Evolutionary conservation across 306 rosid species (phyloP).

Genomic region (Biancaea sappan): DNA sequence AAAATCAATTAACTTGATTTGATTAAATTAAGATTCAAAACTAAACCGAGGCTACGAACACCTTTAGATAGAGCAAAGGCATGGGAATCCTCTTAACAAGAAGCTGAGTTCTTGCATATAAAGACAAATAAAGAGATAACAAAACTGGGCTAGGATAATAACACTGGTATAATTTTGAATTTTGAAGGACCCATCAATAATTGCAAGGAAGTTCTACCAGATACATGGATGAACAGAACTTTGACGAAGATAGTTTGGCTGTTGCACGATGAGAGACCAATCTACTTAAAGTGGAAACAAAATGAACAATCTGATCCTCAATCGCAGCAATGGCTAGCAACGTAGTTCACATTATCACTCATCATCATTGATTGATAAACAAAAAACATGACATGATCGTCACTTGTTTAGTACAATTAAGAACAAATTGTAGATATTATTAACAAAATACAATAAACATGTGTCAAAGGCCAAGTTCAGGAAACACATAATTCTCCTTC

Average conservation of each 20-base stretch:
- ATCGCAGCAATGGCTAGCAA: not conserved
- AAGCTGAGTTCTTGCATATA: not conserved
- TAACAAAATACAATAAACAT: slow-evolving; percentile 36
- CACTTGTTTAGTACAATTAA: slow-evolving; percentile 4
- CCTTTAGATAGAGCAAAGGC: not conserved
- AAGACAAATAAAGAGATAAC: not conserved
- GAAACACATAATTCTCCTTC: slow-evolving; percentile 16
- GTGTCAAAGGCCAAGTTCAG: slow-evolving; percentile 16
- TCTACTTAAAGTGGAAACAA: not conserved
- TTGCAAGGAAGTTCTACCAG: not conserved
- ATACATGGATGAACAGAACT: not conserved
- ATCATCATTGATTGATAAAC: slow-evolving; percentile 9
- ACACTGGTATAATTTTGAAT: not conserved
- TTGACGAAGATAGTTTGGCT: not conserved
- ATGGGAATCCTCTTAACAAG: not conserved
- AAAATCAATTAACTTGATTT: no score
- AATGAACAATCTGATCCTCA: not conserved
- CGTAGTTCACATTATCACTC: not conserved
- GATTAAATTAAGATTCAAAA: no score
- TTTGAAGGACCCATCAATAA: not conserved
- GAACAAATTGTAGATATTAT: slow-evolving; percentile 26
- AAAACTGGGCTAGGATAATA: not conserved
- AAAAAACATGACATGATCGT: slow-evolving; percentile 14
- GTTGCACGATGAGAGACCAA: not conserved
- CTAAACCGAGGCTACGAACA: no score